Evolutionary conservation across 495 filamentous ascomycete species (phyloP), one percentile per base, ranked within the genome.

Genomic region (Xylaria telfairii): DNA sequence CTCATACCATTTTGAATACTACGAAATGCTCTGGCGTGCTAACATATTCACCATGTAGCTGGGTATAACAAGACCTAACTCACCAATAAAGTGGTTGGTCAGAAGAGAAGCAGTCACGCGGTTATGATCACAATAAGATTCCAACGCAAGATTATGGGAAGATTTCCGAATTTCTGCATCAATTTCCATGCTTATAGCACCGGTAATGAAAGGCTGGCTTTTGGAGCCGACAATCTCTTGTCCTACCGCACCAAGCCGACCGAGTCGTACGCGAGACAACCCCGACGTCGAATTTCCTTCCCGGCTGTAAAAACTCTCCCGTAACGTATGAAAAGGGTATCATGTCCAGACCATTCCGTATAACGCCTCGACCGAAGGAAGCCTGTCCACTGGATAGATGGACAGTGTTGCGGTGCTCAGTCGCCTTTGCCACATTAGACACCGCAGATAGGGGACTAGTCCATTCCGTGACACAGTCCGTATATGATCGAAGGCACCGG

Each of bases 261-360:
- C 39, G 46, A 56, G 24, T 63, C 17, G 68, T 21, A 34, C 57
- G 57, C 10, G 49, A 57, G 49, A 56, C 28, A 26, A 66, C 30
- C 46, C 19, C 51, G 37, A 19, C 46, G 46, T 34, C 60, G 65
- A 34, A 42, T 39, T 39, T 59, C 51, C 51, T 71, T 67, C 67
- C 61, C 21, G 72, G n/a, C 67, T 54, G 26, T 49, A 71, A 72
- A 51, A 71, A 70, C 67, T 49, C 62, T 75, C 70, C 59, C 32
- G 53, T 44, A 74, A 75, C 60, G 65, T 70, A 72, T 39, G 67
- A 73, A 76, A 75, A 71, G 76, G 76, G 76, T 78, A 78, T 78
- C 76, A 77, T 77, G 76, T 75, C 75, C 74, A 68, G 74, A 75
- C 74, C 75, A 73, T 68, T 76, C 76, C 73, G 73, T 72, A 76